Evolutionary conservation across 2,329 filamentous ascomycete species (phyloP).

Genomic region (Arthroderma sp.): DNA sequence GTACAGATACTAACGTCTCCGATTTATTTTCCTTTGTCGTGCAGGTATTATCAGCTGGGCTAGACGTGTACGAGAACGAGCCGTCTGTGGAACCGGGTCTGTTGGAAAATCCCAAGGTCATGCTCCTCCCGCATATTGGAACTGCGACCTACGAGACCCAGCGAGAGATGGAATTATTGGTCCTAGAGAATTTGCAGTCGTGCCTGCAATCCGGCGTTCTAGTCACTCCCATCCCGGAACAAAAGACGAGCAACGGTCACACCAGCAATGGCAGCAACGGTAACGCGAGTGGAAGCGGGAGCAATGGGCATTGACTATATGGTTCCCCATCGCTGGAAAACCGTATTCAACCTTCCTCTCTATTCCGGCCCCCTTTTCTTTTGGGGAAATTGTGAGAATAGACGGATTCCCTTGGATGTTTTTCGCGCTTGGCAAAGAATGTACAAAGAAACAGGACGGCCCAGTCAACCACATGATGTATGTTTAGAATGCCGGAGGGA

Average conservation of each 20-base stretch:
- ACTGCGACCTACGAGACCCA: constrained; percentile 48
- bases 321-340: too few relatives aligned
- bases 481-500: too few relatives aligned
- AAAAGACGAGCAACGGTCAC: constrained; percentile 28
- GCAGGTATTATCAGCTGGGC: constrained; percentile 29
- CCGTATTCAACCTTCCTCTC: too few relatives aligned
- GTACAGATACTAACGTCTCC: too few relatives aligned
- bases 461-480: too few relatives aligned
- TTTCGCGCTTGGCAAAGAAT: too few relatives aligned
- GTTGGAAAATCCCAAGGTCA: constrained; percentile 31
- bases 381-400: too few relatives aligned
- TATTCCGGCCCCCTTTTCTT: too few relatives aligned
- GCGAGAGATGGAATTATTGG: constrained; percentile 48
- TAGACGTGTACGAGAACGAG: constrained; percentile 37
- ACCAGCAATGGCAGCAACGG: not conserved
- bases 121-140: constrained; percentile 48
- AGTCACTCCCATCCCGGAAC: constrained; percentile 49
- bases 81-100: constrained; percentile 36
- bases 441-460: too few relatives aligned
- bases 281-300: not conserved
- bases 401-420: too few relatives aligned
- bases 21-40: not conserved
- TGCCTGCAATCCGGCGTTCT: constrained; percentile 44
- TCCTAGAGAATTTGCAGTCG: constrained; percentile 43
- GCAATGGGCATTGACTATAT: not conserved